A percentile compares a stretch with the other conserved stretches of the same genome.
These are phyloP conservation scores for Geotrichum phurueaensis DNA, from an alignment of 1,139 yeast genomes.

Conservation along the genomic window DNA sequence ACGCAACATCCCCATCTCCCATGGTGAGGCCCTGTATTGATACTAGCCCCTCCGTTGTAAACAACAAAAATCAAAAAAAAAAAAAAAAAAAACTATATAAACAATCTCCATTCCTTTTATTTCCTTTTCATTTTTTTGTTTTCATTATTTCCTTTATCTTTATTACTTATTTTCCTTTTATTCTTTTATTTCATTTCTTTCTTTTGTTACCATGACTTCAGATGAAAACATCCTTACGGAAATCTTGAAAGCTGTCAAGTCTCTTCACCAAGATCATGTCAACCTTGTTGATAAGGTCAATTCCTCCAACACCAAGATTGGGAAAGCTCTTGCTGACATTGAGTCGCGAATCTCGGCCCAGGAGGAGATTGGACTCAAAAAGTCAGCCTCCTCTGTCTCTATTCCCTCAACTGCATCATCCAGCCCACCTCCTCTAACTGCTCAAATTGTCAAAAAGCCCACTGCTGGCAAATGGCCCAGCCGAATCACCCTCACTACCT, in stretches of 20 bases:
- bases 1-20: background rate
- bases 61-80: too few species aligned
- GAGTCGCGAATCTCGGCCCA: constrained; percentile 14
- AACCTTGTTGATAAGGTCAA: constrained; percentile 19
- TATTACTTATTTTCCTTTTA: background rate
- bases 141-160: background rate
- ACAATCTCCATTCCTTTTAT: background rate
- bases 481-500: constrained; percentile 45
- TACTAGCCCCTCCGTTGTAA: background rate
- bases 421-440: background rate
- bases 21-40: background rate
- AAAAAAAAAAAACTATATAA: background rate
- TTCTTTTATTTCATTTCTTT: background rate
- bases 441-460: background rate
- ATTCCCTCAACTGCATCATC: background rate
- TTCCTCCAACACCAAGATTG: constrained; percentile 18
- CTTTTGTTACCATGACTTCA: constrained; percentile 1
- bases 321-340: constrained; percentile 11
- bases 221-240: constrained; percentile 8
- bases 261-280: constrained; percentile 17
- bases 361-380: background rate
- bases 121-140: background rate
- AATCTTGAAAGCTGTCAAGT: constrained; percentile 12
- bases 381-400: background rate
- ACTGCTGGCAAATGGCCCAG: constrained; percentile 25